phyloP scores from a whole-genome alignment of 768 basidiomycete genomes.

The Melanogaster broomeanus region DNA sequence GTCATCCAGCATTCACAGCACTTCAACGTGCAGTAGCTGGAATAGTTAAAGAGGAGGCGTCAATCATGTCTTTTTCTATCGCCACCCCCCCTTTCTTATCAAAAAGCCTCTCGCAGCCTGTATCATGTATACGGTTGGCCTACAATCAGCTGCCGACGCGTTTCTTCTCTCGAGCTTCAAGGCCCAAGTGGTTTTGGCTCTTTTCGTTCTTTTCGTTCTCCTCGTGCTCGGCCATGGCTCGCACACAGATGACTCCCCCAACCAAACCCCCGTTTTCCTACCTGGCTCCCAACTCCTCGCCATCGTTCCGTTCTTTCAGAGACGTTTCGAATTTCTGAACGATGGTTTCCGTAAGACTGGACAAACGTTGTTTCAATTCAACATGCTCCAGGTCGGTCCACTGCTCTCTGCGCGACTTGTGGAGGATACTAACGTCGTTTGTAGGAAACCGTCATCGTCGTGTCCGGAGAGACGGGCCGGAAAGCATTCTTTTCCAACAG shows the following conservation, averaged over 20 bases:
- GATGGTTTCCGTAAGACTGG: conserved; percentile 71
- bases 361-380: conserved; percentile 67
- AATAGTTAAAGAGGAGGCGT: conserved; percentile 23
- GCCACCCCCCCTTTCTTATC: conserved; percentile 26
- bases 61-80: conserved; percentile 21
- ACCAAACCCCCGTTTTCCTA: conserved; percentile 50
- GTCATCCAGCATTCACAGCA: conserved; percentile 28
- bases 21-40: conserved; percentile 23
- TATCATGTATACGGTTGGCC: conserved; percentile 45
- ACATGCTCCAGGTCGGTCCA: conserved; percentile 59
- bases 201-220: conserved; percentile 40
- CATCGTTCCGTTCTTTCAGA: conserved; percentile 67
- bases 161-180: conserved; percentile 37
- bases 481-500: conserved; percentile 69
- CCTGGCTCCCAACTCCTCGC: conserved; percentile 60
- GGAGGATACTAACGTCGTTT: conserved; percentile 21
- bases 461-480: conserved; percentile 73
- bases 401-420: conserved; percentile 8
- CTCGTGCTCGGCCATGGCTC: conserved; percentile 36
- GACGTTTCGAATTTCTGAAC: conserved; percentile 71
- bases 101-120: conserved; percentile 23
- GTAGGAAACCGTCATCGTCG: conserved; percentile 72
- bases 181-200: conserved; percentile 34
- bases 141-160: conserved; percentile 39
- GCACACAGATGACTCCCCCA: conserved; percentile 46